phyloP scores from a whole-genome alignment of 225 moss, liverwort and hornwort genomes.

The Pseudisothecium myosuroides region DNA sequence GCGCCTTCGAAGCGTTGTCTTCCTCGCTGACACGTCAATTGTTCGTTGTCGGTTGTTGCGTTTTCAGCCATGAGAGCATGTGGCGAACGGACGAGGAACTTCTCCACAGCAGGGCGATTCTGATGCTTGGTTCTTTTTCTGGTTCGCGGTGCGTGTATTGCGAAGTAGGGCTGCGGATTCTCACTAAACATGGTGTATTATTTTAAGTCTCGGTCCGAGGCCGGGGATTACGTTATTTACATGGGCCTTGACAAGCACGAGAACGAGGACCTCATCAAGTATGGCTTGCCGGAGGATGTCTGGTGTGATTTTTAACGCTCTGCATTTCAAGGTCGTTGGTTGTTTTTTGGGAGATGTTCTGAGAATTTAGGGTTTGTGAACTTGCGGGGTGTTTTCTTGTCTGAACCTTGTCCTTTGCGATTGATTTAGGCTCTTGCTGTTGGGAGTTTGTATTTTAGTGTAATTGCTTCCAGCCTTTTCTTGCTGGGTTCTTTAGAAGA shows the following conservation, averaged over 20 bases:
- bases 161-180: not conserved
- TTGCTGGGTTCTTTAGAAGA: not conserved
- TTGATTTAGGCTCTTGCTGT: not conserved
- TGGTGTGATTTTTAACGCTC: conserved; percentile 21
- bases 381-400: not conserved
- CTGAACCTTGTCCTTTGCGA: not conserved
- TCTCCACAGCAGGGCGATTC: not conserved
- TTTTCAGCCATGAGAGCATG: not conserved
- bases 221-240: conserved; percentile 83
- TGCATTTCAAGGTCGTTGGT: not conserved
- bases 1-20: not conserved
- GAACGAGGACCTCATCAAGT: conserved; percentile 98
- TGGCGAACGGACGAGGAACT: not conserved
- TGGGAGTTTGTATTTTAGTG: not conserved
- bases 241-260: conserved; percentile 99
- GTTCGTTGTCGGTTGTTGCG: not conserved
- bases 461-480: not conserved
- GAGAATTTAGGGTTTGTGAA: not conserved
- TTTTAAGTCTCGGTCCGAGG: conserved; percentile 83
- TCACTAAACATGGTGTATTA: conserved; percentile 71
- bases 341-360: not conserved
- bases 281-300: conserved; percentile 87
- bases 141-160: not conserved
- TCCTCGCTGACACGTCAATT: not conserved
- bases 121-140: not conserved